phyloP scores from a whole-genome alignment of 345 rosid genomes.

The Angophora floribunda region DNA sequence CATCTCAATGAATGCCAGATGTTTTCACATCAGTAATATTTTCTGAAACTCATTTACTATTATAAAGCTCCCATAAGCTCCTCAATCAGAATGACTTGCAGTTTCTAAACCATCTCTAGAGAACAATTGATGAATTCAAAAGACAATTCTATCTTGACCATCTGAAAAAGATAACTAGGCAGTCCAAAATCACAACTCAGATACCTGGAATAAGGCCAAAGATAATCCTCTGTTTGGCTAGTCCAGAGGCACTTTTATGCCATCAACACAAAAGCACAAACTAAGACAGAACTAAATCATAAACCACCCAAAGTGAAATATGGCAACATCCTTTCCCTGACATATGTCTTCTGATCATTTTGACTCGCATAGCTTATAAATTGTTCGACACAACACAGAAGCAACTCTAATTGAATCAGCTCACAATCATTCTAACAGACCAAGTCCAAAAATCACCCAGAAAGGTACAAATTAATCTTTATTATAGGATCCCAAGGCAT shows the following conservation, averaged over 20 bases:
- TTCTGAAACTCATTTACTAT: neutral
- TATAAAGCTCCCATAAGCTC: neutral
- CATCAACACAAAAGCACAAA: neutral
- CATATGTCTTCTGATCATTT: neutral
- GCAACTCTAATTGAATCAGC: neutral
- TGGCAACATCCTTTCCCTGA: neutral
- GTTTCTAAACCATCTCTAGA: neutral
- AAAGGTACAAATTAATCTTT: neutral
- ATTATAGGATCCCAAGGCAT: neutral
- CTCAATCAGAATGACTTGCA: neutral
- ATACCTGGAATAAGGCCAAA: neutral
- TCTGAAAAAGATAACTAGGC: neutral
- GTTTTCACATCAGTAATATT: neutral
- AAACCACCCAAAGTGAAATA: neutral
- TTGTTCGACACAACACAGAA: neutral
- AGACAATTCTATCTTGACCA: neutral
- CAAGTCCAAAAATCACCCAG: neutral
- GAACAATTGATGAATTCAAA: neutral
- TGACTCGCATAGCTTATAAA: neutral
- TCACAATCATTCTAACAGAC: neutral
- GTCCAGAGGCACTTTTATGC: neutral
- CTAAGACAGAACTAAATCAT: neutral
- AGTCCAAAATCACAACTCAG: neutral
- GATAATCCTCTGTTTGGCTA: neutral
- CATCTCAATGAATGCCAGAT: neutral